Evolutionary conservation across 306 rosid species (phyloP).

Genomic region (Oxytropis ochrocephala): DNA sequence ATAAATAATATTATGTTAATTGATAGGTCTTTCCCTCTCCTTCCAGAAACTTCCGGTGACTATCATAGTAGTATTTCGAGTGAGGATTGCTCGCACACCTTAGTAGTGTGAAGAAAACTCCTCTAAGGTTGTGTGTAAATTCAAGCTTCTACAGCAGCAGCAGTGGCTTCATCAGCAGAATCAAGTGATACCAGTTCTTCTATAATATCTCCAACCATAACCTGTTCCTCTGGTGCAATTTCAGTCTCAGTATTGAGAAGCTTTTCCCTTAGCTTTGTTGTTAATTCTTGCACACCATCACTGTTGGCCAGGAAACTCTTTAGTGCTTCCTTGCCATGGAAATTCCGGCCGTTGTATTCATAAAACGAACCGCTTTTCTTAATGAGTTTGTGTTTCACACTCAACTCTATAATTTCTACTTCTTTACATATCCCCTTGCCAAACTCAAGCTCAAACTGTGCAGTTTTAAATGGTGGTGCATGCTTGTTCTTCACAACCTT

Average conservation of each 20-base stretch:
- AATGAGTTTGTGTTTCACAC: constrained; percentile 58
- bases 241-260: constrained; percentile 31
- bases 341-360: constrained; percentile 42
- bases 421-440: constrained; percentile 79
- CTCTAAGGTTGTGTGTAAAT: not conserved
- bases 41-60: too few species aligned
- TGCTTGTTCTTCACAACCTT: constrained; percentile 94
- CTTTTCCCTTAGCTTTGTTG: constrained; percentile 63
- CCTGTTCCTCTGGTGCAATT: constrained; percentile 22
- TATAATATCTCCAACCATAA: constrained; percentile 11
- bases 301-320: constrained; percentile 48
- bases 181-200: constrained; percentile 38
- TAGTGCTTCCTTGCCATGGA: constrained; percentile 70
- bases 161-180: constrained; percentile 49
- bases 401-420: constrained; percentile 61
- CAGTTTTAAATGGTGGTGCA: constrained; percentile 90
- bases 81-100: not conserved
- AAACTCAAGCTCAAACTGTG: constrained; percentile 77
- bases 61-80: not conserved
- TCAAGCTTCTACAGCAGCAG: constrained; percentile 43
- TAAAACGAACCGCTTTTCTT: constrained; percentile 43
- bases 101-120: not conserved
- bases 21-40: too few species aligned
- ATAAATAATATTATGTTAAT: too few species aligned
- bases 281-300: constrained; percentile 30